Base-by-base conservation (phyloP, 768 basidiomycete genomes). In the Leccinum barrowsii region DNA sequence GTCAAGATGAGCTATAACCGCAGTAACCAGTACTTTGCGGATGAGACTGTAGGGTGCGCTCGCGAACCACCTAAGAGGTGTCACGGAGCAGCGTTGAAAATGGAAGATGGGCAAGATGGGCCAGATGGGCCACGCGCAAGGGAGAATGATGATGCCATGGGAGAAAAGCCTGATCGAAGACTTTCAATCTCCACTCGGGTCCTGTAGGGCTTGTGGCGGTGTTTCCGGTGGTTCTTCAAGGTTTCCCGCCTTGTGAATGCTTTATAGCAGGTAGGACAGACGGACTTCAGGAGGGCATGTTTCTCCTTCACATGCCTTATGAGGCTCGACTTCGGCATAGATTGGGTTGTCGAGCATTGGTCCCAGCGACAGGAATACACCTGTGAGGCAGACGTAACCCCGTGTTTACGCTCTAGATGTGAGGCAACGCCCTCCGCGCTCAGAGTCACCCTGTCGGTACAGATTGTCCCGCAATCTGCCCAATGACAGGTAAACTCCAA, bases 261-360 rank as follows among this genome's bases (percentile, higher is more conserved):
- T 30, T 12, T 35, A 8, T n/a, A 2, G 26, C 60, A 61, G n/a
- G 49, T 40, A 5, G 44, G 34, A 26, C 60, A 61, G 7, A 50
- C 34, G 42, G 26, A 51, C 12, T 40, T 52, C 13, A 61, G 34
- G 1, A 42, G 53, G 2, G 30, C n/a, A 5, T 61, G 60, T 5
- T 19, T 34, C 13, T 61, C 60, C 19, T 24, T 50, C 4, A 50
- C 10, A 8, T 62, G 59, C 11, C 59, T 50, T 44, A 28, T 42
- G 12, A 60, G 59, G 17, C 59, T 61, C 19, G 59, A 42, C 32
- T 42, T 55, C 40, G 1, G 26, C 59, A 61, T 60, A 1, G 40
- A 6, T 6, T 0, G 13, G 8, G 24, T 6, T 13, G 10, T 15
- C 15, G 3, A 6, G 11, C 59, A 62, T 2, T 1, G 1, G 8